Base-by-base conservation (phyloP, 2,329 filamentous ascomycete species). In the Ascocoryne sarcoides region DNA sequence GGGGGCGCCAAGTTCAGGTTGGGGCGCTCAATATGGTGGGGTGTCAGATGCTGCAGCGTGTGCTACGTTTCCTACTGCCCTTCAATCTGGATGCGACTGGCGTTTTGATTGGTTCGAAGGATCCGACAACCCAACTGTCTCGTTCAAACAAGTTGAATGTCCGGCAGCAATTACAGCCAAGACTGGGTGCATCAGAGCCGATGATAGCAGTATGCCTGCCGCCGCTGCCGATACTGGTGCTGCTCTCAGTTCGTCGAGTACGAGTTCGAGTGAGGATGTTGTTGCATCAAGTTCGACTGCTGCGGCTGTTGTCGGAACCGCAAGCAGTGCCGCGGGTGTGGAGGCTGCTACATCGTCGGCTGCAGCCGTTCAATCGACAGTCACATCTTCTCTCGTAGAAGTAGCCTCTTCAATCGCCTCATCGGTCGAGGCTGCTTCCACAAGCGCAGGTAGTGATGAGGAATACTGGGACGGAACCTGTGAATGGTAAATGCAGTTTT, bases 81-180 rank as follows among this genome's bases (percentile, higher is more conserved):
- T 73, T 3, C 59, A 66, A 50, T 50, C 50, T 9, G 70, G 70
- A 10, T 73, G 70, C 53, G 56, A 65, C 48, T 74, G 68, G 65
- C 67, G 69, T 36, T 73, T 70, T 47, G 67, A 69, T 50, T 74
- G 68, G 68, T 71, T 73, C 53, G 49, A 62, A 36, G 62, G 62
- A 45, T 62, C 66, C 32, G 65, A 70, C 46, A 71, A 71, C 48
- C 67, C 68, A 4, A 52, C 36, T 12, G 59, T 72, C 30, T 57
- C 50, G 19, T 72, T 65, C 54, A 56, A 62, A 47, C 60, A 67
- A 46, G 29, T 35, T 9, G 15, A 59, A 31, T 73, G 69, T 49
- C 69, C 68, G 1, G 53, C 63, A 17, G 64, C 56, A 9, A 46
- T 73, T 36, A 65, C 64, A 2, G 62, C 57, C 17, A 64, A 62